These are phyloP conservation scores for Isatis tinctoria DNA, from an alignment of 345 rosid species.

Conservation along the genomic window DNA sequence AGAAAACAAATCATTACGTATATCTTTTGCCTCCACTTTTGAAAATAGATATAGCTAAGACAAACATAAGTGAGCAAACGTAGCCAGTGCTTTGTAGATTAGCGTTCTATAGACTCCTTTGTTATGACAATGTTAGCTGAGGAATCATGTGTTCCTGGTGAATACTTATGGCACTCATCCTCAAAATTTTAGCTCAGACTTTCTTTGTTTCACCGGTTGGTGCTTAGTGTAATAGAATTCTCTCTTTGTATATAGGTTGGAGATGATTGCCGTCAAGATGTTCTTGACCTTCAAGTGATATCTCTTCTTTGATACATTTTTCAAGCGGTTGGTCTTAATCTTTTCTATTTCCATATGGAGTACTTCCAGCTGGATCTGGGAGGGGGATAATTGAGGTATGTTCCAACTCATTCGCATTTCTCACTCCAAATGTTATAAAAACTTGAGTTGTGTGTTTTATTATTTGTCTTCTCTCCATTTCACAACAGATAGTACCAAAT, in stretches of 20 bases:
- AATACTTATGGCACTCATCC: too few relatives aligned
- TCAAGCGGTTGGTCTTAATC: constrained; percentile 79
- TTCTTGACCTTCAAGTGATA: constrained; percentile 96
- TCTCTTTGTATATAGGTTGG: constrained; percentile 65
- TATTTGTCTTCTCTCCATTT: background rate
- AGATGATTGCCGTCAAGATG: constrained; percentile 99
- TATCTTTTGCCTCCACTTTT: too few relatives aligned
- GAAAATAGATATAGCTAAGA: too few relatives aligned
- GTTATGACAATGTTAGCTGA: too few relatives aligned
- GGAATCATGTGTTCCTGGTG: too few relatives aligned
- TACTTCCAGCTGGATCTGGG: constrained; percentile 88
- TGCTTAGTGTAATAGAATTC: background rate
- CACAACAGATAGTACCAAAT: constrained; percentile 74
- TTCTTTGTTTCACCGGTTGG: too few relatives aligned
- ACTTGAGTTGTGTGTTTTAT: background rate
- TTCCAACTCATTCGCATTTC: background rate
- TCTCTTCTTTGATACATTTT: constrained; percentile 78
- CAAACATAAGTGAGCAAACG: too few relatives aligned
- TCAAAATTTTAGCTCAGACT: too few relatives aligned
- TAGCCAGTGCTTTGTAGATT: too few relatives aligned
- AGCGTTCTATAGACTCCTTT: too few relatives aligned
- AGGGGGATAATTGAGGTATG: constrained; percentile 90
- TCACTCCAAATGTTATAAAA: background rate
- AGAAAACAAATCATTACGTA: too few relatives aligned
- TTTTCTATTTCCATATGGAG: constrained; percentile 89